Evolutionary conservation across 176 grass and related monocot species (phyloP), one percentile per base, ranked within the genome.

Genomic region (Aechmea fasciata): DNA sequence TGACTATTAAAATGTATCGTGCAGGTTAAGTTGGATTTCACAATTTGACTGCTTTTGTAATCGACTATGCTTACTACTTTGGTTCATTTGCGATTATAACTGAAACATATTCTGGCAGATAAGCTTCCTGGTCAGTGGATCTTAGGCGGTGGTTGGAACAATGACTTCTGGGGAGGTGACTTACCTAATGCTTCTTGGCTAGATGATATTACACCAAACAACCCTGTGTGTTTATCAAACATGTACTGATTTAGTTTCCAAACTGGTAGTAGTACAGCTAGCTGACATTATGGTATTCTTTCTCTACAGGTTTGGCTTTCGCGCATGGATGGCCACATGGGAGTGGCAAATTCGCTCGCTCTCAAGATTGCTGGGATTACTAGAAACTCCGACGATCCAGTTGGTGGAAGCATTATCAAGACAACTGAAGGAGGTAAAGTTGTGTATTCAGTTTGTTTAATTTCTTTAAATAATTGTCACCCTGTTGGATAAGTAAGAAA

Each of bases 251-350:
- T 19, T 61, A 18, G 17, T 61, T 19, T 9, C 8, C 17, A 61
- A 61, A 18, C 55, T 61, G 55, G 9, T 22, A 10, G 9, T 22
- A 10, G 55, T 18, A 61, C 17, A 18, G n/a, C 15, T 18, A 28
- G 2, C 12, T 70, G 22, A 51, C 28, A 20, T 68, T 22, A 13
- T 20, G 47, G 74, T 61, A 66, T 49, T 1, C 70, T 73, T 76
- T 9, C 65, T 62, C 53, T 80, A 22, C 53, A 99, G 94, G 82
- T 93, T 11, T 99, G 87, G 89, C 77, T 99, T 65, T 84, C 80
- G 20, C 84, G 84, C 54, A 99, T 86, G 89, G 89, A 99, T 82
- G 81, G 89, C 14, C 89, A 99, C 77, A 88, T 88, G 87, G 89
- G 87, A 72, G 13, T 99, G 65, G 87, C 84, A 50, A 99, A 99